Percentiles rank a stretch among this genome's conserved stretches.
Evolutionary conservation across 768 basidiomycete species (phyloP).

Genomic region (Coprinopsis cinerea): DNA sequence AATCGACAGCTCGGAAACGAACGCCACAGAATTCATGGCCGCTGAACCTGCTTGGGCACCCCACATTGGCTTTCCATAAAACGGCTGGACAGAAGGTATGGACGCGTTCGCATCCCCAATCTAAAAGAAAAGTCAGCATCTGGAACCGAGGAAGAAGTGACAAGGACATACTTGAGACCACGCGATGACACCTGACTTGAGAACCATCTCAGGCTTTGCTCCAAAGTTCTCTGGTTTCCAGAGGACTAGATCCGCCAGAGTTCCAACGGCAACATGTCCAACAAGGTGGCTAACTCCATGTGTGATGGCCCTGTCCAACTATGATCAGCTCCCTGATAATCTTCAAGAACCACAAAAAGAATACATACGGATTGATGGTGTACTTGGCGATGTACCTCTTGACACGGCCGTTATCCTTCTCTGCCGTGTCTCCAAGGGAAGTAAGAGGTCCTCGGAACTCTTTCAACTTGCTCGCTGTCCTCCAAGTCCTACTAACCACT

Average conservation of each 20-base stretch:
- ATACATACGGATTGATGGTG: slow-evolving; percentile 90
- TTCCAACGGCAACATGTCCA: slow-evolving; percentile 77
- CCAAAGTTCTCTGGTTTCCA: slow-evolving; percentile 97
- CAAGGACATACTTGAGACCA: slow-evolving; percentile 67
- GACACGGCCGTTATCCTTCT: slow-evolving; percentile 81
- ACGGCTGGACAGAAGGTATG: slow-evolving; percentile 93
- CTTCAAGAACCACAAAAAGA: background rate
- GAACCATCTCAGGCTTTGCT: slow-evolving; percentile 85
- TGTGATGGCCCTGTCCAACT: slow-evolving; percentile 67
- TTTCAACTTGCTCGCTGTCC: slow-evolving; percentile 94
- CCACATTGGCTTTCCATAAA: slow-evolving; percentile 90
- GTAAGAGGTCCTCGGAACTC: slow-evolving; percentile 69
- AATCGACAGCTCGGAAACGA: slow-evolving; percentile 58
- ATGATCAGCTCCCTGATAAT: slow-evolving; percentile 1
- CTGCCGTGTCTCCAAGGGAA: slow-evolving; percentile 56
- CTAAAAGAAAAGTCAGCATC: slow-evolving; percentile 30
- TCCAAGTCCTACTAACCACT: slow-evolving; percentile 88
- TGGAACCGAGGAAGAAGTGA: background rate
- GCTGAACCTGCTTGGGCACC: slow-evolving; percentile 73
- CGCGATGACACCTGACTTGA: slow-evolving; percentile 92
- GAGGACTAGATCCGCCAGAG: slow-evolving; percentile 88
- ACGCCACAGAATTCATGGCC: slow-evolving; percentile 77
- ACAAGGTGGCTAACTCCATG: slow-evolving; percentile 88
- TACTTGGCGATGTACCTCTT: slow-evolving; percentile 96
- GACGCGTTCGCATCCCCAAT: slow-evolving; percentile 98